phyloP scores from a whole-genome alignment of 805 yeast genomes.

The Candida cerambycidarum region DNA sequence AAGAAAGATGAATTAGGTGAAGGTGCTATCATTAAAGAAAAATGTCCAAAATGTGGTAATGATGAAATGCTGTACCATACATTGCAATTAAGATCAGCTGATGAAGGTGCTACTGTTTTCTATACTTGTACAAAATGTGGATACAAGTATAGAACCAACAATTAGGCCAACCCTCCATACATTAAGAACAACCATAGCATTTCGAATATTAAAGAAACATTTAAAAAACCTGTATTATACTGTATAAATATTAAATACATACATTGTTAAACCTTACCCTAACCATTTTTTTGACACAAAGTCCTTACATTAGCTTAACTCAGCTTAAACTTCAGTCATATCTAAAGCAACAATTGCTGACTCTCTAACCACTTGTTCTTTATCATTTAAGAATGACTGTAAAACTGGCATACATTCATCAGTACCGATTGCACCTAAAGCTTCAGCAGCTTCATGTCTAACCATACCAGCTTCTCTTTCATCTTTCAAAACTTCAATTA shows the following conservation, averaged over 20 bases:
- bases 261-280: constrained; percentile 3
- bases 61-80: constrained; percentile 99
- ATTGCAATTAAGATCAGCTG: constrained; percentile 93
- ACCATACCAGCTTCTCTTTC: constrained; percentile 94
- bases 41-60: constrained; percentile 97
- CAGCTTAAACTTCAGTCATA: constrained; percentile 92
- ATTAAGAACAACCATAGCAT: too few species aligned
- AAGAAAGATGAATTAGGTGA: constrained; percentile 79
- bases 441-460: constrained; percentile 99
- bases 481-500: constrained; percentile 77
- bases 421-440: constrained; percentile 94
- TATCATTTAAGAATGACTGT: constrained; percentile 72
- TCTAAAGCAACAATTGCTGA: constrained; percentile 96
- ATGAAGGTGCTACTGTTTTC: constrained; percentile 99
- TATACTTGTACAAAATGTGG: constrained; percentile 95
- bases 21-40: constrained; percentile 96
- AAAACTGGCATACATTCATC: constrained; percentile 92
- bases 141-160: constrained; percentile 91
- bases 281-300: background rate
- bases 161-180: constrained; percentile 34
- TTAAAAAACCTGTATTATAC: constrained; percentile 6
- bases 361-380: constrained; percentile 89
- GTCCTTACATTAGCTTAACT: background rate
- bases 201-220: background rate
- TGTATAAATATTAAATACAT: constrained; percentile 7